Percentiles rank a stretch among this genome's conserved stretches.
phyloP scores from a whole-genome alignment of 2,329 filamentous ascomycete genomes.

The Botryosphaeria agaves region DNA sequence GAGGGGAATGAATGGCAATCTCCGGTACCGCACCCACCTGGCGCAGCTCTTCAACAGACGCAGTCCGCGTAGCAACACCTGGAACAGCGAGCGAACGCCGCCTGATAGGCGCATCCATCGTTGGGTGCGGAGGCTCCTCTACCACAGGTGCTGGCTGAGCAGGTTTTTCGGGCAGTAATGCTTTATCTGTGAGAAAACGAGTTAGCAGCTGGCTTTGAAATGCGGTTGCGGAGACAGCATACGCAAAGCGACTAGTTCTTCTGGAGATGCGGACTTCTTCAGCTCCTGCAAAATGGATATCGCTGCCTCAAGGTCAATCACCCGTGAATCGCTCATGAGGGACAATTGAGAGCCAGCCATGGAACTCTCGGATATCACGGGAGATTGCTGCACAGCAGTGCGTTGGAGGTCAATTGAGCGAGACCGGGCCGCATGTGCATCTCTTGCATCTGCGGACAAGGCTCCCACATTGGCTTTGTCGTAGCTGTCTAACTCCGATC shows the following conservation, averaged over 20 bases:
- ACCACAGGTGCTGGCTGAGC: too few relatives aligned
- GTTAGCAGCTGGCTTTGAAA: too few relatives aligned
- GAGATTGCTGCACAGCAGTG: constrained; percentile 9
- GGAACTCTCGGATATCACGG: constrained; percentile 10
- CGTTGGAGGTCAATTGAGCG: constrained; percentile 11
- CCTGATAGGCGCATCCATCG: constrained; percentile 10
- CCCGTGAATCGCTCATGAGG: constrained; percentile 12
- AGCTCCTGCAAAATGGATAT: constrained; percentile 28
- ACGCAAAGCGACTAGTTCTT: constrained; percentile 27
- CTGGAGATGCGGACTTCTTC: constrained; percentile 28
- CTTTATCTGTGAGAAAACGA: too few relatives aligned
- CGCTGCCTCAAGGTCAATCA: constrained; percentile 25
- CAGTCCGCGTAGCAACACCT: constrained; percentile 14
- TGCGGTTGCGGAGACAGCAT: constrained; percentile 13
- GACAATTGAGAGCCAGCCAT: constrained; percentile 13
- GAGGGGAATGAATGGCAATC: too few relatives aligned
- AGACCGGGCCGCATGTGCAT: constrained; percentile 10
- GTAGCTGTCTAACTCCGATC: constrained; percentile 7
- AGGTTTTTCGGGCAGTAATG: too few relatives aligned
- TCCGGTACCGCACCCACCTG: too few relatives aligned
- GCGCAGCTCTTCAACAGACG: too few relatives aligned
- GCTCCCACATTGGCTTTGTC: constrained; percentile 10
- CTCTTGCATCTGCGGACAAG: constrained; percentile 9
- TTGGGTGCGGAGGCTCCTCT: constrained; percentile 9
- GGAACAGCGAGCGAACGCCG: constrained; percentile 23